phyloP scores from a whole-genome alignment of 2,329 filamentous ascomycete species.

The Neurospora crassa region DNA sequence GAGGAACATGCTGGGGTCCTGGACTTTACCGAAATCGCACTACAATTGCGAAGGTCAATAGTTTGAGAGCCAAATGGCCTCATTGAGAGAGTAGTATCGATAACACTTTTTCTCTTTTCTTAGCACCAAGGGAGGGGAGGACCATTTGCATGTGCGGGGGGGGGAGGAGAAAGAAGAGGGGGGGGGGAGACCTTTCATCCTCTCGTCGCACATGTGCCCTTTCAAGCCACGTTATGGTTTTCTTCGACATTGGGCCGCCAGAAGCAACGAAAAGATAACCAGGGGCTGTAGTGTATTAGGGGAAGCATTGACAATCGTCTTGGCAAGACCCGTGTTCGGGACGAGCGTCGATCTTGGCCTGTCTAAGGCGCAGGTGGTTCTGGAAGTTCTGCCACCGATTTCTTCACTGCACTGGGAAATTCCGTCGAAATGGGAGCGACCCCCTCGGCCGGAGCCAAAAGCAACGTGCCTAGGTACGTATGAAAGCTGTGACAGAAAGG shows the following conservation, averaged over 20 bases:
- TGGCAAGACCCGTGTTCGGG: background rate
- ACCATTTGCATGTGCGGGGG: background rate
- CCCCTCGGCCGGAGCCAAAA: background rate
- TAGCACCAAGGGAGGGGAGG: background rate
- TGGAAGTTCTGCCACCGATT: background rate
- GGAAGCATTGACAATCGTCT: background rate
- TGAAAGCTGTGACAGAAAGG: background rate
- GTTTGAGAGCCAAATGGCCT: background rate
- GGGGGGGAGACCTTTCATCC: background rate
- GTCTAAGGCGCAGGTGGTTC: background rate
- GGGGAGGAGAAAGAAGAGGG: background rate
- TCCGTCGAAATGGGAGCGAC: background rate
- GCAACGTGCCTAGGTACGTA: background rate
- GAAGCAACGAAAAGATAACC: background rate
- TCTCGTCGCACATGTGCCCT: background rate
- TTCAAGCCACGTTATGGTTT: background rate
- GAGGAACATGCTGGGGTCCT: background rate
- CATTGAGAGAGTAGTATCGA: background rate
- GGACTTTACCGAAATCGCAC: background rate
- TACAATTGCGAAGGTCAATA: background rate
- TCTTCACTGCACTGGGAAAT: background rate
- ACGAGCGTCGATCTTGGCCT: background rate
- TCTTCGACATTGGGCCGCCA: background rate
- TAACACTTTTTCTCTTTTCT: background rate
- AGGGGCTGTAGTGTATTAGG: background rate